Evolutionary conservation across 1,139 yeast species (phyloP).

Genomic region (Pichia sp.): DNA sequence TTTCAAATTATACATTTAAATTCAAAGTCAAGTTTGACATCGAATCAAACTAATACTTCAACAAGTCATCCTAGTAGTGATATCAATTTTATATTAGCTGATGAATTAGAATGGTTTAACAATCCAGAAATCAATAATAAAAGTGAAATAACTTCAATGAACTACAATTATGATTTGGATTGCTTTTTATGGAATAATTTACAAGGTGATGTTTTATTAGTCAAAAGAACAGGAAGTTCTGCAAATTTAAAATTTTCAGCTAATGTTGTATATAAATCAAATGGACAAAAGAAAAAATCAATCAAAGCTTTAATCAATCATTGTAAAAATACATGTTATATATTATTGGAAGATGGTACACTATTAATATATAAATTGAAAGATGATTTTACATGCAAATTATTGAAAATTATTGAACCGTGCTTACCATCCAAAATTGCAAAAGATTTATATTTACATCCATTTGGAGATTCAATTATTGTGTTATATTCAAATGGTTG

Average conservation of each 20-base stretch:
- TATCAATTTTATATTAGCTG: slow-evolving; percentile 25
- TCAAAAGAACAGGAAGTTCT: slow-evolving; percentile 13
- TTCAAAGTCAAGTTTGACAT: background rate
- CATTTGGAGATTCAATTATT: slow-evolving; percentile 26
- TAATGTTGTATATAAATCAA: slow-evolving; percentile 12
- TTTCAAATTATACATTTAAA: slow-evolving; percentile 36
- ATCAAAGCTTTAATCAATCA: slow-evolving; percentile 22
- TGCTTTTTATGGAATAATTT: slow-evolving; percentile 28
- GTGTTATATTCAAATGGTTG: slow-evolving; percentile 31
- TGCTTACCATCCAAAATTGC: slow-evolving; percentile 23
- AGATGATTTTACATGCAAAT: slow-evolving; percentile 18
- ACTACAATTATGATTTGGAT: slow-evolving; percentile 21
- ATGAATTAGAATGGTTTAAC: slow-evolving; percentile 29
- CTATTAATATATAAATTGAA: slow-evolving; percentile 25
- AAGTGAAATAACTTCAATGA: slow-evolving; percentile 17
- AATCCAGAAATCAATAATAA: slow-evolving; percentile 13
- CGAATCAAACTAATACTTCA: background rate
- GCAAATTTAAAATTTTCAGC: slow-evolving; percentile 20
- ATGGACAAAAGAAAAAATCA: slow-evolving; percentile 12
- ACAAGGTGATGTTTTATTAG: slow-evolving; percentile 26
- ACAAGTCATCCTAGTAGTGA: slow-evolving; percentile 14
- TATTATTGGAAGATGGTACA: slow-evolving; percentile 29
- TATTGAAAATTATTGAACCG: slow-evolving; percentile 23
- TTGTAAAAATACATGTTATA: slow-evolving; percentile 23
- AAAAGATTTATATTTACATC: slow-evolving; percentile 23